Evolutionary conservation across 441 rosid species (phyloP).

Genomic region (Euphorbia celastroides): DNA sequence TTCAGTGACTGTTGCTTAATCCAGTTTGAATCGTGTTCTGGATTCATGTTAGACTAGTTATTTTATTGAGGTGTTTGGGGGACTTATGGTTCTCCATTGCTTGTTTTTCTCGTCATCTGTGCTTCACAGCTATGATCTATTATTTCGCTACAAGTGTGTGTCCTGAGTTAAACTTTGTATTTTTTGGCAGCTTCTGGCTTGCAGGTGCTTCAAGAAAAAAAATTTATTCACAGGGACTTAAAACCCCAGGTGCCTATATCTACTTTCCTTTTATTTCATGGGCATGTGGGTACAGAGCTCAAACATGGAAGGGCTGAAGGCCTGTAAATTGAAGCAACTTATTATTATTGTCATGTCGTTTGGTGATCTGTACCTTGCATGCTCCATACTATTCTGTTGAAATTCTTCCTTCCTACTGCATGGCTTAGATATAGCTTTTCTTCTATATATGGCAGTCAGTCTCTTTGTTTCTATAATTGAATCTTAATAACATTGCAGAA

Average conservation of each 20-base stretch:
- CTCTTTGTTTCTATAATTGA: constrained; percentile 3
- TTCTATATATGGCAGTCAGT: background rate
- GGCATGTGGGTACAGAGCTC: too few species aligned
- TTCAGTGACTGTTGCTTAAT: background rate
- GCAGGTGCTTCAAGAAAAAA: constrained; percentile 77
- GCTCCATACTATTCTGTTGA: too few species aligned
- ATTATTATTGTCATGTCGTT: too few species aligned
- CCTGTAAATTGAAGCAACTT: background rate
- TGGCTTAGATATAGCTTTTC: background rate
- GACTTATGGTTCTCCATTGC: background rate
- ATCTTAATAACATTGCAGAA: constrained; percentile 43
- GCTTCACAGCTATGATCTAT: background rate
- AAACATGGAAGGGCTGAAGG: background rate
- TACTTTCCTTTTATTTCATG: too few species aligned
- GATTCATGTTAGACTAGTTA: background rate
- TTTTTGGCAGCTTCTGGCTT: constrained; percentile 64
- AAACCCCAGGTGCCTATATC: constrained; percentile 61
- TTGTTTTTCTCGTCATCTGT: background rate
- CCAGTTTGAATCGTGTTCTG: background rate
- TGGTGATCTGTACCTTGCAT: background rate
- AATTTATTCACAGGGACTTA: constrained; percentile 76
- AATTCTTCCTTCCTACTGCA: too few species aligned
- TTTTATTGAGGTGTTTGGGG: background rate
- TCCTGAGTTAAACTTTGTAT: background rate
- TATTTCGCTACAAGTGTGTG: background rate